These are phyloP conservation scores for Nasturtium officinale DNA, from an alignment of 345 rosid species.

Conservation along the genomic window DNA sequence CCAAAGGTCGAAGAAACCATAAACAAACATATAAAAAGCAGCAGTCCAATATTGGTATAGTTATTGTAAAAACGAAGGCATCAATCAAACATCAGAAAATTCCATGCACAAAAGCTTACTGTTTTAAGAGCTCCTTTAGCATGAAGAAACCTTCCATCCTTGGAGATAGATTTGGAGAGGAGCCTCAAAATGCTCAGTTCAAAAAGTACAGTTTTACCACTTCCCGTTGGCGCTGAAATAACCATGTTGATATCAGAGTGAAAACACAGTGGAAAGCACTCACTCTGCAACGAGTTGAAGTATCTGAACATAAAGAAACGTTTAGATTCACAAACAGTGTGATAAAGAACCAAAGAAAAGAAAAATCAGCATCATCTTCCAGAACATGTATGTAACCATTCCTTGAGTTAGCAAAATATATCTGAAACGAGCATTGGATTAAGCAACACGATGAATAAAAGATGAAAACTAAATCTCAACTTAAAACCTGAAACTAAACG, in stretches of 20 bases:
- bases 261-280: conserved; percentile 86
- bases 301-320: conserved; percentile 58
- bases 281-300: conserved; percentile 94
- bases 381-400: neutral
- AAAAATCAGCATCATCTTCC: conserved; percentile 16
- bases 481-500: conserved; percentile 72
- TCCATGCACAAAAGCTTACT: conserved; percentile 48
- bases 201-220: conserved; percentile 94
- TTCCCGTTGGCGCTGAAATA: conserved; percentile 97
- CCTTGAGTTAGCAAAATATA: neutral
- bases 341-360: neutral
- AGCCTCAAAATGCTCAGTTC: conserved; percentile 92
- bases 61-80: neutral
- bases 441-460: neutral
- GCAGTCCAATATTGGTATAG: neutral
- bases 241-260: conserved; percentile 88
- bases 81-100: neutral
- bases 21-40: neutral
- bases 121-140: conserved; percentile 86
- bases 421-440: neutral
- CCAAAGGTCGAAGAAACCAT: conserved; percentile 35
- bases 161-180: conserved; percentile 68
- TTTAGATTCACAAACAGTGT: neutral
- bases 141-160: conserved; percentile 64
- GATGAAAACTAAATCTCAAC: conserved; percentile 4